phyloP scores from a whole-genome alignment of 208 protist genomes.

The Endotrypanum monterogeii region DNA sequence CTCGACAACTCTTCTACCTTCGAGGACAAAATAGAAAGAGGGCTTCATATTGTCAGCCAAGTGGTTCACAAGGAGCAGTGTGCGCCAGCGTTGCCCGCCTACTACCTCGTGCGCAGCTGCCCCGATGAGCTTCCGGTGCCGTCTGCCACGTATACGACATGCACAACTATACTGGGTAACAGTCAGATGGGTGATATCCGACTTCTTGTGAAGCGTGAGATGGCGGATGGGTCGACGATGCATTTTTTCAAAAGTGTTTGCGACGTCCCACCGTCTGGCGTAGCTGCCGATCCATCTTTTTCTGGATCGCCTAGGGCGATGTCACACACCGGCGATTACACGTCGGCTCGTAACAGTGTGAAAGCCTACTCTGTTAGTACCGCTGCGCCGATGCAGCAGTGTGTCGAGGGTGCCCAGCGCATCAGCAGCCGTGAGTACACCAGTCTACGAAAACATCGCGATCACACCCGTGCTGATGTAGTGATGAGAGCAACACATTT shows the following conservation, averaged over 20 bases:
- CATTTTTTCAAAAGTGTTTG: conserved; percentile 69
- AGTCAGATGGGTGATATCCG: conserved; percentile 68
- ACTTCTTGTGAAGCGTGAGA: conserved; percentile 48
- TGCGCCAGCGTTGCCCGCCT: conserved; percentile 27
- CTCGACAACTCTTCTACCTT: conserved; percentile 82
- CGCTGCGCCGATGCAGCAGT: conserved; percentile 25
- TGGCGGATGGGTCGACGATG: conserved; percentile 55
- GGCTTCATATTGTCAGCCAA: conserved; percentile 64
- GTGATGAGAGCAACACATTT: conserved; percentile 58
- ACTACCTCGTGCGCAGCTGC: conserved; percentile 51
- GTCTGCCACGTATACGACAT: conserved; percentile 41
- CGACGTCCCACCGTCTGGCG: conserved; percentile 11
- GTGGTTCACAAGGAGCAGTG: conserved; percentile 39
- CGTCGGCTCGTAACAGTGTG: conserved; percentile 21
- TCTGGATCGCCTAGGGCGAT: conserved; percentile 2
- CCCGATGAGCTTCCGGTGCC: conserved; percentile 37
- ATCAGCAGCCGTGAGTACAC: conserved; percentile 80
- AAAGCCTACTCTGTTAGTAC: not conserved
- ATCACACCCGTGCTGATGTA: conserved; percentile 49
- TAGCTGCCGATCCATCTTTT: not conserved
- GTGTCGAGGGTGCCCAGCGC: conserved; percentile 53
- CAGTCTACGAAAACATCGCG: conserved; percentile 60
- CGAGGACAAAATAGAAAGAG: conserved; percentile 75
- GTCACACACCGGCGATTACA: conserved; percentile 12
- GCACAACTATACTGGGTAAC: conserved; percentile 59